Conservation (phyloP, 495 filamentous ascomycete genomes). For the Trichoderma orchidacearum region DNA sequence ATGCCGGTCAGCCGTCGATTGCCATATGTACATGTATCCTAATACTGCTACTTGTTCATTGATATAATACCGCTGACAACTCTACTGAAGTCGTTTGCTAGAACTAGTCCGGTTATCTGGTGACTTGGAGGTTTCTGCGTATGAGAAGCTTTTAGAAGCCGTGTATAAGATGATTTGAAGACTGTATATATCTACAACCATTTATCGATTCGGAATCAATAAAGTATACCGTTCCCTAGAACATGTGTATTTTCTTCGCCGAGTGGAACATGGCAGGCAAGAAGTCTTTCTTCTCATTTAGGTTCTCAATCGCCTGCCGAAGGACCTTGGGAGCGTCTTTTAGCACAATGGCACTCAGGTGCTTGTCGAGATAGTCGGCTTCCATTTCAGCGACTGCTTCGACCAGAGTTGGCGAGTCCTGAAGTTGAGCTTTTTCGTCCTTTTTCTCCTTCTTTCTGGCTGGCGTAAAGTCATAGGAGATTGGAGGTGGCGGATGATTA, state of each 20-base stretch:
- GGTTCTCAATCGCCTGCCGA: slow-evolving; percentile 19
- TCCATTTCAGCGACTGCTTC: slow-evolving; percentile 19
- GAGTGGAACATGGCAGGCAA: slow-evolving; percentile 23
- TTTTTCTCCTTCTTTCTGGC: not conserved
- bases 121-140: no score
- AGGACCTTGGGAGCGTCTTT: slow-evolving; percentile 18
- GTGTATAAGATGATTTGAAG: no score
- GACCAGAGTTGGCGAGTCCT: slow-evolving; percentile 1
- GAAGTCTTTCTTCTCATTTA: slow-evolving; percentile 22
- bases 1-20: no score
- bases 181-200: no score
- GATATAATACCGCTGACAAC: no score
- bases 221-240: slow-evolving; percentile 6
- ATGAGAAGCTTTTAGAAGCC: no score
- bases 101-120: no score
- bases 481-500: not conserved
- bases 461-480: not conserved
- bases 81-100: no score
- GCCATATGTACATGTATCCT: no score
- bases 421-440: not conserved
- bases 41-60: no score
- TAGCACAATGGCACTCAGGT: slow-evolving; percentile 17
- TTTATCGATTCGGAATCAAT: no score
- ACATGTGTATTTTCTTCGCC: slow-evolving; percentile 15
- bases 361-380: slow-evolving; percentile 17